These are phyloP conservation scores for Dryadomyces quercivorus DNA, from an alignment of 2,329 filamentous ascomycete species.

Conservation along the genomic window DNA sequence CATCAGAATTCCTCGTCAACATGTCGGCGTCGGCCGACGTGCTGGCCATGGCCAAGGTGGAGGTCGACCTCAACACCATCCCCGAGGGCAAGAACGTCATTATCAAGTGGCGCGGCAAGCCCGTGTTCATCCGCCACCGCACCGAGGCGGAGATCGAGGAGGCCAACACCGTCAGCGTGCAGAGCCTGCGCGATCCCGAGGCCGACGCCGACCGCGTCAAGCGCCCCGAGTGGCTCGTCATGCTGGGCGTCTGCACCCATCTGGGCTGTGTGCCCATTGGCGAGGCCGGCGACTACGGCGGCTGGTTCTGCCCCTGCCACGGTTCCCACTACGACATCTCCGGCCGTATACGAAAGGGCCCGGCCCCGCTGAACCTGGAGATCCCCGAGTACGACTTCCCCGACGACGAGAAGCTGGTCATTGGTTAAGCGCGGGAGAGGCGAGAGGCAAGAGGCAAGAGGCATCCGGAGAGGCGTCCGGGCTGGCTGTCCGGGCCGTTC, in stretches of 20 bases:
- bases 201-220: conserved; percentile 85
- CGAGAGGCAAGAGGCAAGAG: too few relatives aligned
- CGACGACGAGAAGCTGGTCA: conserved; percentile 75
- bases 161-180: conserved; percentile 77
- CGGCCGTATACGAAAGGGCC: conserved; percentile 93
- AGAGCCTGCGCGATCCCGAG: conserved; percentile 82
- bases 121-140: conserved; percentile 98
- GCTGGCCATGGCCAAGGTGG: conserved; percentile 98
- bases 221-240: conserved; percentile 97
- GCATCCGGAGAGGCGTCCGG: not conserved
- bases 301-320: conserved; percentile 99
- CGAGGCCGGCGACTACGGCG: conserved; percentile 93
- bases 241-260: conserved; percentile 99
- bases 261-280: conserved; percentile 98
- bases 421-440: conserved; percentile 56
- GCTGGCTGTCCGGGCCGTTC: too few relatives aligned
- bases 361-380: conserved; percentile 94
- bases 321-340: conserved; percentile 99
- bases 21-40: conserved; percentile 99
- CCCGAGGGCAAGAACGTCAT: conserved; percentile 99
- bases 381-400: conserved; percentile 88
- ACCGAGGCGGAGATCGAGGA: conserved; percentile 87
- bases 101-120: conserved; percentile 99
- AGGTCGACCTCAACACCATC: conserved; percentile 84
- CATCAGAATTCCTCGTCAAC: conserved; percentile 96